These are phyloP conservation scores for Pleurotus tuber-regium DNA, from an alignment of 768 basidiomycete genomes.

Conservation along the genomic window DNA sequence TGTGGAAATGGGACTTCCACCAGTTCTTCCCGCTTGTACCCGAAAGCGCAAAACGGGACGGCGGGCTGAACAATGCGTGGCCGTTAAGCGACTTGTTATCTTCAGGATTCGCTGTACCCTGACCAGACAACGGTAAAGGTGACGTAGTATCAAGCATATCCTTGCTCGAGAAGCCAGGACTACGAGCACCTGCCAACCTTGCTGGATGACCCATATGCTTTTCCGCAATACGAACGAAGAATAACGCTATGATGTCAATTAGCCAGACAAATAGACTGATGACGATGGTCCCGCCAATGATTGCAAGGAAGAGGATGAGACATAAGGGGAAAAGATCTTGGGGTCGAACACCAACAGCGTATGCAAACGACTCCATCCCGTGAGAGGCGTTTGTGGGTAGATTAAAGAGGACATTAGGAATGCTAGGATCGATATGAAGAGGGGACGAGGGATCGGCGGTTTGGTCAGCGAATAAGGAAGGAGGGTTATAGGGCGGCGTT, in stretches of 20 bases:
- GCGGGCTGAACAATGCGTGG: constrained; percentile 33
- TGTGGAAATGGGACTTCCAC: constrained; percentile 34
- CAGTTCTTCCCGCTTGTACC: constrained; percentile 35
- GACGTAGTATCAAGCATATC: constrained; percentile 42
- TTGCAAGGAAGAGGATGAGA: constrained; percentile 77
- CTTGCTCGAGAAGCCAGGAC: constrained; percentile 44
- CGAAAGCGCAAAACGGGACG: constrained; percentile 34
- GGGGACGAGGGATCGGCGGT: constrained; percentile 67
- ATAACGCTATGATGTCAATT: constrained; percentile 54
- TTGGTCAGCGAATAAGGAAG: constrained; percentile 72
- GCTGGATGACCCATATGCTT: constrained; percentile 17
- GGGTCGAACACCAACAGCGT: constrained; percentile 77
- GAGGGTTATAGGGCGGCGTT: constrained; percentile 56
- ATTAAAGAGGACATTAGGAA: constrained; percentile 73
- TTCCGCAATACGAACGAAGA: constrained; percentile 24
- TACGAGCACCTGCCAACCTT: constrained; percentile 29
- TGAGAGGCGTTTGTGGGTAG: constrained; percentile 57
- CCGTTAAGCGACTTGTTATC: constrained; percentile 50
- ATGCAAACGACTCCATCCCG: constrained; percentile 84
- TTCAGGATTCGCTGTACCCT: constrained; percentile 26
- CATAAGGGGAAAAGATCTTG: constrained; percentile 82
- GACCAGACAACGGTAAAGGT: constrained; percentile 11
- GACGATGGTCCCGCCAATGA: constrained; percentile 68
- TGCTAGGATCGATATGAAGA: constrained; percentile 67
- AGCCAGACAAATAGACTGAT: constrained; percentile 73